Evolutionary conservation across 441 rosid species (phyloP), one percentile per base, ranked within the genome.

Genomic region (Eruca vesicaria): DNA sequence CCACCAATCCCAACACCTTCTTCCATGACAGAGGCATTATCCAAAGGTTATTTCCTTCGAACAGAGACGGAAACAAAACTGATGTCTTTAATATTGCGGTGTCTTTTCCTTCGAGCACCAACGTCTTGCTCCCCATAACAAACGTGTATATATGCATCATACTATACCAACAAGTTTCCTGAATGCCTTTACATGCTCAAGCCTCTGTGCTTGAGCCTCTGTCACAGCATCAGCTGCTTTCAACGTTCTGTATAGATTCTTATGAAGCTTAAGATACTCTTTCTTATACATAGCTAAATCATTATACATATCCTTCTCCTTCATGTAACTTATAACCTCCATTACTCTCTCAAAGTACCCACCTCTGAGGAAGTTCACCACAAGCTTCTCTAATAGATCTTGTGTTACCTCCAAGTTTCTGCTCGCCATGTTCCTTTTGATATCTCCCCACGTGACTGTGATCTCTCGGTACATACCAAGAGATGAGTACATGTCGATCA

Each of bases 291-390:
- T 81, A 78, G 82, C 57, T 71, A 83, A 81, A 72, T 94, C 97
- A n/a, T 58, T 73, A 62, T 72, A 82, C 85, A 88, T 82, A 36
- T 38, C 71, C 15, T 33, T 66, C 74, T 83, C 79, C 75, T 82
- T 79, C 97, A 89, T 89, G 45, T 69, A 83, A 80, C 68, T 65
- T 61, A 89, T 84, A 31, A 89, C 81, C 82, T 92, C 97, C 87
- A 88, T 84, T 66, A 89, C 96, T 75, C 98, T 89, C 82, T 89
- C 98, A 72, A 94, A 94, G 83, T 89, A 92, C 69, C 97, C 97
- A 57, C 94, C 97, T 74, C 83, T 86, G 64, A 94, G 83, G 75
- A 94, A 88, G 77, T 80, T 86, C 77, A 92, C 68, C 4, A 90
- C 80, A 76, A 94, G 74, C 71, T 82, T 66, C 86, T 92, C 97